Conservation (phyloP, 352 stramenopile genomes). For the Thraustotheca clavata region DNA sequence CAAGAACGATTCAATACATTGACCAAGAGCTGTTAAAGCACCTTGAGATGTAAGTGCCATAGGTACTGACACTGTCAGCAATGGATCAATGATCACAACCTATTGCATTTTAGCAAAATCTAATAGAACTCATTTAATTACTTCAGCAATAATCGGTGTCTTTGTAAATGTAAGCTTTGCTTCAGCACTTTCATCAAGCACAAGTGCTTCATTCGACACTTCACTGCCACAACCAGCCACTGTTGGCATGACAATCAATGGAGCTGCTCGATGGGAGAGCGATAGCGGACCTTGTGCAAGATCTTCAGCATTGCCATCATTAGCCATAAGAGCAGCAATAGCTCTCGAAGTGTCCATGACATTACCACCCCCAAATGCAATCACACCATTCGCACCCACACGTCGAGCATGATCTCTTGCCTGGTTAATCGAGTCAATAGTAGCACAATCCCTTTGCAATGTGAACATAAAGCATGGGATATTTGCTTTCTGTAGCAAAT, state of each 20-base stretch:
- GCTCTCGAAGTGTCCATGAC: constrained; percentile 51
- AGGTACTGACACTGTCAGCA: constrained; percentile 53
- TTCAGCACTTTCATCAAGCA: constrained; percentile 60
- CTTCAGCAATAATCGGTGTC: constrained; percentile 37
- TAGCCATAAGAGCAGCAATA: constrained; percentile 44
- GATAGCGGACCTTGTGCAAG: constrained; percentile 20
- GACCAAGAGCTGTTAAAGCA: constrained; percentile 47
- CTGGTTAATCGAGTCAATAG: constrained; percentile 43
- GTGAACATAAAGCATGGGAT: constrained; percentile 72
- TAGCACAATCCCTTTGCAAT: constrained; percentile 54
- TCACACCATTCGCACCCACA: constrained; percentile 54
- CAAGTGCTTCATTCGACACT: constrained; percentile 37
- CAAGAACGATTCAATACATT: constrained; percentile 71
- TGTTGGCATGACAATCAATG: constrained; percentile 53
- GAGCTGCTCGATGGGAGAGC: constrained; percentile 22
- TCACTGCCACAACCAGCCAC: constrained; percentile 46
- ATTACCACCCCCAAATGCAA: constrained; percentile 59
- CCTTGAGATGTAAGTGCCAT: constrained; percentile 45
- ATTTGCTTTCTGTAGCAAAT: constrained; percentile 52
- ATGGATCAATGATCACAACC: constrained; percentile 59
- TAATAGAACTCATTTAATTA: background rate
- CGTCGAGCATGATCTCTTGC: constrained; percentile 41
- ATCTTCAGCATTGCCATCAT: constrained; percentile 32
- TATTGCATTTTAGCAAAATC: constrained; percentile 19
- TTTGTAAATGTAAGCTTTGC: constrained; percentile 41